Percentiles rank a stretch among this genome's conserved stretches.
Conservation (phyloP, 129 eudicot genomes). For the carrot (Daucus carota) region DH1_v3.0 NC_030387.2:4168001-4168500, state of each 20-base stretch:
- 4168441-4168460: not conserved
- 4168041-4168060: conserved; percentile 41
- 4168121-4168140: conserved; percentile 58
- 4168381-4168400: not conserved
- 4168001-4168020: conserved; percentile 70
- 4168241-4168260: conserved; percentile 40
- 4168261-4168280: conserved; percentile 65
- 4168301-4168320: conserved; percentile 52
- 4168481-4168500: conserved; percentile 47
- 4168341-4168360: not conserved
- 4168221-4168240: conserved; percentile 71
- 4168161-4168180: not conserved
- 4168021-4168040: conserved; percentile 57
- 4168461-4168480: not conserved
- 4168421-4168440: not conserved
- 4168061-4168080: conserved; percentile 63
- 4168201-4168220: conserved; percentile 84
- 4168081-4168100: conserved; percentile 78
- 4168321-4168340: not conserved
- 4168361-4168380: not conserved
- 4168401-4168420: not conserved
- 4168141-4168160: not conserved
- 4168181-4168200: conserved; percentile 48
- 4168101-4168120: conserved; percentile 80
- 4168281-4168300: conserved; percentile 91